Base-by-base conservation (phyloP, 345 rosid species). In the Dimocarpus longan region DNA sequence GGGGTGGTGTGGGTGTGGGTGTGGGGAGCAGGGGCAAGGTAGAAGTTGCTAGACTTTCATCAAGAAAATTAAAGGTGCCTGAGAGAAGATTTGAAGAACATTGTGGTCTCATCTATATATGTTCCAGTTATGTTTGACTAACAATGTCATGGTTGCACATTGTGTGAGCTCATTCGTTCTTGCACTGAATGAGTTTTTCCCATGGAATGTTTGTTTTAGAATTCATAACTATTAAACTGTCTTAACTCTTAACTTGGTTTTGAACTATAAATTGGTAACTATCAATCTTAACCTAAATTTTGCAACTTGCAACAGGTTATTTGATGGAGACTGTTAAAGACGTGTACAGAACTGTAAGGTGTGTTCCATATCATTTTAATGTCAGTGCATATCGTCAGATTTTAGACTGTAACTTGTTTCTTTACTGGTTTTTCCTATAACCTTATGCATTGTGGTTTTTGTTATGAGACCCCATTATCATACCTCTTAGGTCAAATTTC, bases 311-410 rank as follows among this genome's bases (percentile, higher is more conserved):
- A 69, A 44, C 86, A 87, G 90, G 88, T 60, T 84, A 82, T 66
- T 80, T 85, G 76, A 24, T 12, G 54, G 90, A 87, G 84, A 78
- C 74, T 52, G 10, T 78, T 66, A 60, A 71, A 43, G 90, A 82
- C 74, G 60, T 82, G 11, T 87, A 81, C 79, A 76, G 64, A 82
- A 75, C 76, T 62, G 70, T 85, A 69, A 82, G 87, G 88, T 84
- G 78, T 22, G 21, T 44, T 64, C 1, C 57, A 4, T 63, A 76
- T n/a, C 24, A 15, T 62, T 66, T 39, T 46, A 32, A 32, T 32
- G 37, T 75, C 76, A 46, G 13, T 62, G 62, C 22, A 67, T 26
- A 26, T 77, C 48, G n/a, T 43, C 22, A 59, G 40, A 68, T 67
- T 62, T 59, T 80, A 8, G 26, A 18, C 43, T 67, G 40, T 43